phyloP scores from a whole-genome alignment of 805 yeast species.

The Kodamaea sagamina region DNA sequence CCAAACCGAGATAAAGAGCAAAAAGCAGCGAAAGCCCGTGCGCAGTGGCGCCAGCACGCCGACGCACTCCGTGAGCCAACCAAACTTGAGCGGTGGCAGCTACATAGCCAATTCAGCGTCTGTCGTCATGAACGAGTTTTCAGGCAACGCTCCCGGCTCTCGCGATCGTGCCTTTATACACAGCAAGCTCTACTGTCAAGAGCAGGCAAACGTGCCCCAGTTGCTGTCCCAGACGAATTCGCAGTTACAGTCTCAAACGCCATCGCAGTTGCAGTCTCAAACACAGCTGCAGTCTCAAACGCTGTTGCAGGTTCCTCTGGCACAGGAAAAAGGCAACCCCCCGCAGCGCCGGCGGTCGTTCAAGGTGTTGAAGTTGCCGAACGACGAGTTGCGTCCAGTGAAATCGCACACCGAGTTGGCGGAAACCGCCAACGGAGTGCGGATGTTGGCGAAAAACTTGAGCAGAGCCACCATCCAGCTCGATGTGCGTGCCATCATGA shows the following conservation, averaged over 20 bases:
- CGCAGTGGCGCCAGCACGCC: constrained; percentile 3
- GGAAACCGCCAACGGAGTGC: constrained; percentile 78
- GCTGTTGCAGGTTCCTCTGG: too few species aligned
- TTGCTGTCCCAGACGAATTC: too few species aligned
- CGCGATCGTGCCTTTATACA: constrained; percentile 30
- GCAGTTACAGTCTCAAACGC: too few species aligned
- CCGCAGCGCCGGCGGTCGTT: constrained; percentile 17
- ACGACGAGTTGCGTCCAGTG: constrained; percentile 53
- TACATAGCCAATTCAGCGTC: constrained; percentile 7
- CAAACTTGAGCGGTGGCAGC: constrained; percentile 2
- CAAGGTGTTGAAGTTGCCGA: constrained; percentile 31
- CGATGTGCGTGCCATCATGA: constrained; percentile 68
- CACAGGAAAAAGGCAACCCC: not conserved
- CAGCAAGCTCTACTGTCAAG: constrained; percentile 25
- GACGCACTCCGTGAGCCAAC: not conserved
- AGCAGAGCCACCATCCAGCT: constrained; percentile 70
- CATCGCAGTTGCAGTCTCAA: not conserved
- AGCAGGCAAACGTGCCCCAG: not conserved
- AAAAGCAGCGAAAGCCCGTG: constrained; percentile 7
- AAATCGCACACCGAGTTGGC: constrained; percentile 74
- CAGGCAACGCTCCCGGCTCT: not conserved
- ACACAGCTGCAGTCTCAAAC: not conserved
- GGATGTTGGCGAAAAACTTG: constrained; percentile 71
- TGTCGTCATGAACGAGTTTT: constrained; percentile 2
- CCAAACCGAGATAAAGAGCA: constrained; percentile 6